phyloP scores from a whole-genome alignment of 202 grass and related monocot genomes.

The Brachypodium distachyon region DNA sequence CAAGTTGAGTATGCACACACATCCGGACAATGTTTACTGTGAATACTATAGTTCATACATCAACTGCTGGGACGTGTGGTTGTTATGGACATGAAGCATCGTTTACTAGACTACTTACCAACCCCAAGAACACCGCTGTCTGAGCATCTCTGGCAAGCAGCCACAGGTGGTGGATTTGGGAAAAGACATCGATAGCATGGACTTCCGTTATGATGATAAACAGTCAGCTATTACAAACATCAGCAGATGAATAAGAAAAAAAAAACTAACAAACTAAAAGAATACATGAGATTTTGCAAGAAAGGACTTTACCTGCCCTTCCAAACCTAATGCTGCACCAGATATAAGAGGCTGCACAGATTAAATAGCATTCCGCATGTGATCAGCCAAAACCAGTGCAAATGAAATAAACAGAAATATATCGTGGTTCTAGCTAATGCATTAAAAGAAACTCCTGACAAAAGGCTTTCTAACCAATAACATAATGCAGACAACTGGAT shows the following conservation, averaged over 20 bases:
- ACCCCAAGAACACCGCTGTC: conserved; percentile 92
- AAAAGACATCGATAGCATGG: conserved; percentile 94
- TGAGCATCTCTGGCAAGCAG: conserved; percentile 89
- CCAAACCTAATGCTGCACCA: conserved; percentile 80
- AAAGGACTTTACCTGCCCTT: conserved; percentile 66
- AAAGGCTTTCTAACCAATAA: neutral
- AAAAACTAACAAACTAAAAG: neutral
- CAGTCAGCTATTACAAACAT: conserved; percentile 61
- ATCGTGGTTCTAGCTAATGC: neutral
- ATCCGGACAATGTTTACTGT: neutral
- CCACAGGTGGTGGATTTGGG: conserved; percentile 67
- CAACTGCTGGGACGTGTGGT: neutral
- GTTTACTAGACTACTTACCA: conserved; percentile 45
- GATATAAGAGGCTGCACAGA: conserved; percentile 80
- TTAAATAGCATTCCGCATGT: conserved; percentile 1
- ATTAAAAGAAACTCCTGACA: neutral
- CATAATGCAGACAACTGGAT: neutral
- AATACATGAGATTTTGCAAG: conserved; percentile 17
- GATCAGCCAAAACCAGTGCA: neutral
- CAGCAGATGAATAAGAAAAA: conserved; percentile 18
- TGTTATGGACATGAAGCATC: conserved; percentile 6
- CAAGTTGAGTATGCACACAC: neutral
- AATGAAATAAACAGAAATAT: neutral
- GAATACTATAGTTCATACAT: neutral
- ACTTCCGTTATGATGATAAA: conserved; percentile 93